phyloP scores from a whole-genome alignment of 2,329 filamentous ascomycete species.

The Exophiala bonariae region DNA sequence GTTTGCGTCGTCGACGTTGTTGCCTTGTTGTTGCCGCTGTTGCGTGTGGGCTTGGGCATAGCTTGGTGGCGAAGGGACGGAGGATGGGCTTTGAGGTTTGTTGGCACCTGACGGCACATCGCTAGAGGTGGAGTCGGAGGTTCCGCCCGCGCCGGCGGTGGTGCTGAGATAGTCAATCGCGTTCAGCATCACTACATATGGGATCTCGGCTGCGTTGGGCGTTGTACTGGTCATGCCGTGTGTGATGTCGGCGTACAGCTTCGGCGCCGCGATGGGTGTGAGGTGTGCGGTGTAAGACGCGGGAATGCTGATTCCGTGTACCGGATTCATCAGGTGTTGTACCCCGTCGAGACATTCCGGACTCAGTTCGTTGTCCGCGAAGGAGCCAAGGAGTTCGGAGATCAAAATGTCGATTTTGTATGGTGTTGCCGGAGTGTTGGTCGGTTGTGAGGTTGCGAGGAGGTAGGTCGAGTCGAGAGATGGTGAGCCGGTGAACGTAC shows the following conservation, averaged over 20 bases:
- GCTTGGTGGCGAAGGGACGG: too few relatives aligned
- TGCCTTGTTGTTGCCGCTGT: slow-evolving; percentile 23
- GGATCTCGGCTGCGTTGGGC: slow-evolving; percentile 77
- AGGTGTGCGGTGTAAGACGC: slow-evolving; percentile 90
- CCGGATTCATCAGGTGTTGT: slow-evolving; percentile 78
- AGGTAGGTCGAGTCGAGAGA: slow-evolving; percentile 44
- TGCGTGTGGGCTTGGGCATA: slow-evolving; percentile 19
- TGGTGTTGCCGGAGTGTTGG: slow-evolving; percentile 13
- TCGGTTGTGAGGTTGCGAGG: slow-evolving; percentile 17
- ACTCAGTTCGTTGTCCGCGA: slow-evolving; percentile 94
- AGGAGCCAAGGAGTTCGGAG: slow-evolving; percentile 91
- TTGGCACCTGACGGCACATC: not conserved
- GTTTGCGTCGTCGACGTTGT: slow-evolving; percentile 33
- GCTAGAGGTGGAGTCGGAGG: slow-evolving; percentile 5
- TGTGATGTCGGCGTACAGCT: slow-evolving; percentile 77
- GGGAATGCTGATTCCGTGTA: slow-evolving; percentile 89
- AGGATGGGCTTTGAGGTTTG: not conserved
- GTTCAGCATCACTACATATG: slow-evolving; percentile 91
- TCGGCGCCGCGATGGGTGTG: slow-evolving; percentile 86
- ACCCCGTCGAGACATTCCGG: slow-evolving; percentile 96
- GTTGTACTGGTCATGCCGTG: slow-evolving; percentile 60
- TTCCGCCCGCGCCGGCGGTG: slow-evolving; percentile 44
- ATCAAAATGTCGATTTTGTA: slow-evolving; percentile 78
- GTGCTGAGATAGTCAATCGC: slow-evolving; percentile 83
- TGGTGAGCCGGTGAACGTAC: slow-evolving; percentile 43